Base-by-base conservation (phyloP, 768 basidiomycete species). In the Collybia mongolica region DNA sequence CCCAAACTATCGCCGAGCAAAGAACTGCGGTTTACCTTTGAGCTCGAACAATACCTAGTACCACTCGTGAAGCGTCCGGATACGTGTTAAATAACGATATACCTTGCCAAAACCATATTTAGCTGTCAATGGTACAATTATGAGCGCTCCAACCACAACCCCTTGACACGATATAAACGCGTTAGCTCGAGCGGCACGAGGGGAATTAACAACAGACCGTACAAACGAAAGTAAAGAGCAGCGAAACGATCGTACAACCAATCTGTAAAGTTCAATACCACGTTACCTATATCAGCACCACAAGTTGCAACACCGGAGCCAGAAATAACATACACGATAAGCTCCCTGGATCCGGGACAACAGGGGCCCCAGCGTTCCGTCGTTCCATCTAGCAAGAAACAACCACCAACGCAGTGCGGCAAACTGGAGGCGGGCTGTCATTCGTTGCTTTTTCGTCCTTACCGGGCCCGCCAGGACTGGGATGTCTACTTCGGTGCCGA, bases 301-400 rank as follows among this genome's bases (percentile, higher is more conserved):
- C n/a, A n/a, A n/a, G n/a, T n/a, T n/a, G n/a, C n/a, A n/a, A n/a
- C n/a, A n/a, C 79, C 66, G 48, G 4, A 32, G 11, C 11, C 14
- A 32, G 7, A 12, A 32, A n/a, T 32, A 32, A 9, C 32, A 32
- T 32, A 32, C 32, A 32, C 11, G 54, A 59, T 72, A 90, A 69
- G 57, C 75, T 6, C 65, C 62, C 62, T 88, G 88, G 38, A 93
- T 83, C 9, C 81, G 74, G 1, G 87, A 89, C 3, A 93, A 65
- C 19, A 93, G 66, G 1, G 90, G 88, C 1, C 90, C 90, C 9
- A 81, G 79, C 0, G 83, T 77, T 15, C 83, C 85, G 62, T 90
- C 90, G 58, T 86, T 89, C 88, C 88, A 92, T 12, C 90, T 90
- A 12, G 75, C 75, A 3, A 88, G 65, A 52, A 84, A 83, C 44